These are phyloP conservation scores for Thoreauomyces humboldtii DNA, from an alignment of 192 early-diverging fungal genomes.

Conservation along the genomic window DNA sequence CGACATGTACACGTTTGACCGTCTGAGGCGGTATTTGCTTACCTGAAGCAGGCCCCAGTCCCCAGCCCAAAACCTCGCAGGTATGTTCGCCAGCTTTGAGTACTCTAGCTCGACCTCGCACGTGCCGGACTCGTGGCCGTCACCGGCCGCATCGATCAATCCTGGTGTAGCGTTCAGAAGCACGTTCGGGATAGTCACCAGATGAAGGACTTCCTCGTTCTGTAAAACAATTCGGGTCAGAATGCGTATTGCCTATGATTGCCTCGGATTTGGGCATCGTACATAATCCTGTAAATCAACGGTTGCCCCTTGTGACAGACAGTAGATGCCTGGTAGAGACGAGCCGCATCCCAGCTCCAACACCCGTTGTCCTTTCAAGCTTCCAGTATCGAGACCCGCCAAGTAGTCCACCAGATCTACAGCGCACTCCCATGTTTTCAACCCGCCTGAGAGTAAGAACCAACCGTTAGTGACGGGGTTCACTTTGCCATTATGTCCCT, in stretches of 20 bases:
- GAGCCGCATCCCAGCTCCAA: conserved; percentile 83
- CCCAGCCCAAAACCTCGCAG: conserved; percentile 28
- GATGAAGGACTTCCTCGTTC: conserved; percentile 81
- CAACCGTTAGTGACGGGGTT: too few species aligned
- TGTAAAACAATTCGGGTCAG: conserved; percentile 23
- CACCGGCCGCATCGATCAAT: not conserved
- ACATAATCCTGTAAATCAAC: conserved; percentile 91
- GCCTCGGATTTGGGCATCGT: too few species aligned
- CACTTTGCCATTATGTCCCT: too few species aligned
- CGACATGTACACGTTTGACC: too few species aligned
- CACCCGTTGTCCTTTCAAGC: conserved; percentile 20
- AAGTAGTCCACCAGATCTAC: conserved; percentile 72
- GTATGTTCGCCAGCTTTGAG: not conserved
- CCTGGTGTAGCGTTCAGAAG: conserved; percentile 61
- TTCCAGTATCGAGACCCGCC: not conserved
- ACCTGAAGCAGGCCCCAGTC: conserved; percentile 32
- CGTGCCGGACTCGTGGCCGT: conserved; percentile 23
- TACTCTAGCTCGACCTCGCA: conserved; percentile 30
- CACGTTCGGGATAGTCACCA: conserved; percentile 90
- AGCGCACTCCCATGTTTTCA: conserved; percentile 98
- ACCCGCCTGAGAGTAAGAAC: conserved; percentile 53
- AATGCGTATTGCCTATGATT: too few species aligned
- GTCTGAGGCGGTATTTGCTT: too few species aligned
- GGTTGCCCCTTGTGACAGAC: conserved; percentile 50
- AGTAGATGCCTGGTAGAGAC: conserved; percentile 77